Percentiles rank a stretch among this genome's conserved stretches.
Evolutionary conservation across 805 yeast genomes (phyloP).

Genomic region (Candida andamanensis): DNA sequence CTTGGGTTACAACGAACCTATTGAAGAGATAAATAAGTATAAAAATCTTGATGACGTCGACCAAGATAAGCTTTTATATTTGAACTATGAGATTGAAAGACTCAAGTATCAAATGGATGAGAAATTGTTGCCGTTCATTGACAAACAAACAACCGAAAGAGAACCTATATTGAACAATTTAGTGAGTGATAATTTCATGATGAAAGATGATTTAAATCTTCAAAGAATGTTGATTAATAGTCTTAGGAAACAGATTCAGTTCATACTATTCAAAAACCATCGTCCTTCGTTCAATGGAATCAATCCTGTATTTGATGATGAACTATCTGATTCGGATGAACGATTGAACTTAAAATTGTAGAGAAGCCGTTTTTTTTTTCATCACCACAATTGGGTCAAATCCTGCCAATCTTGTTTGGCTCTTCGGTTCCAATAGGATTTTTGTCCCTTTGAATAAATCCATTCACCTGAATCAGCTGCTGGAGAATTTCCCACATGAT

Average conservation of each 20-base stretch:
- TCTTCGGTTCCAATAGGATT: constrained; percentile 79
- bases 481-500: constrained; percentile 28
- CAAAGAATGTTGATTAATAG: constrained; percentile 43
- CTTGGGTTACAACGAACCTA: constrained; percentile 41
- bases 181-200: constrained; percentile 32
- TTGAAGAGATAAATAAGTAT: constrained; percentile 40
- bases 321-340: constrained; percentile 31
- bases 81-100: constrained; percentile 41
- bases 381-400: constrained; percentile 52
- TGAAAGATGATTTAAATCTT: constrained; percentile 44
- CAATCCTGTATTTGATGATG: constrained; percentile 13
- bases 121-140: constrained; percentile 30
- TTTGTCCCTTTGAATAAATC: constrained; percentile 51
- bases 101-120: constrained; percentile 39
- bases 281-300: constrained; percentile 15
- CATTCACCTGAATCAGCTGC: constrained; percentile 44
- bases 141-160: constrained; percentile 20
- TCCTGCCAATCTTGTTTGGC: constrained; percentile 57
- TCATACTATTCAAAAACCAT: constrained; percentile 39
- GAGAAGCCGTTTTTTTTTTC: neutral
- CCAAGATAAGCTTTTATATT: constrained; percentile 25
- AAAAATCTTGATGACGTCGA: constrained; percentile 15
- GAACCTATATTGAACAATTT: constrained; percentile 26
- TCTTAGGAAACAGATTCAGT: constrained; percentile 48
- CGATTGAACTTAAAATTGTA: constrained; percentile 29